Base-by-base conservation (phyloP, 140 eudicot genomes). In the Oenanthe javanica region DNA sequence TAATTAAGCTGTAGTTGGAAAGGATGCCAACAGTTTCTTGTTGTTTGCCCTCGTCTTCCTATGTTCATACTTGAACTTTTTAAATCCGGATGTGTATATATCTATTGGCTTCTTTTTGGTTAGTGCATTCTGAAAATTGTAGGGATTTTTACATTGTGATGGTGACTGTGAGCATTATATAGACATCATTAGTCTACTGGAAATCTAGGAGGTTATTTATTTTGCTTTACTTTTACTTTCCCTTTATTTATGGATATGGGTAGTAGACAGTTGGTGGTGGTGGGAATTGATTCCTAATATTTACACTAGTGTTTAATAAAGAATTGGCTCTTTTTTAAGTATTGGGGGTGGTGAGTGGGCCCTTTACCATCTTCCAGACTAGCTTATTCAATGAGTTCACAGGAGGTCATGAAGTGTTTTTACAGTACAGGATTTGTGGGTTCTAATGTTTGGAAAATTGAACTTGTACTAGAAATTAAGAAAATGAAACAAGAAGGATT, bases 1-100 rank as follows among this genome's bases (percentile, higher is more conserved):
- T n/a, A 74, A 74, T 67, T 67, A 67, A 67, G 78, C 59, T 74
- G 78, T 74, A 74, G 78, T 74, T 74, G 78, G 78, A 74, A 72
- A 74, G n/a, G 78, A 10, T 46, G 50, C 59, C 78, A 74, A 74
- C 78, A 43, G 11, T 74, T 74, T 74, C 36, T 74, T 47, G 78
- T 72, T 45, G 36, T 67, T 67, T 31, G 73, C 73, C 72, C 19
- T 67, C 46, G 4, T 67, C 48, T 38, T 71, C 25, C 13, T 40
- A 5, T 31, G 19, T 71, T 71, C 47, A 69, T 69, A 38, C 76
- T 42, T 49, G 63, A 18, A 25, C 4, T 75, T 48, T 48, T 42
- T 18, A 13, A 75, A 1, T 74, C 9, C 27, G 7, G 25, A 7
- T 48, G 3, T 10, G 51, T 75, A 42, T 25, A 75, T 75, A 50